Evolutionary conservation across 1,139 yeast genomes (phyloP).

Genomic region (Entelexis sorbosivorans): DNA sequence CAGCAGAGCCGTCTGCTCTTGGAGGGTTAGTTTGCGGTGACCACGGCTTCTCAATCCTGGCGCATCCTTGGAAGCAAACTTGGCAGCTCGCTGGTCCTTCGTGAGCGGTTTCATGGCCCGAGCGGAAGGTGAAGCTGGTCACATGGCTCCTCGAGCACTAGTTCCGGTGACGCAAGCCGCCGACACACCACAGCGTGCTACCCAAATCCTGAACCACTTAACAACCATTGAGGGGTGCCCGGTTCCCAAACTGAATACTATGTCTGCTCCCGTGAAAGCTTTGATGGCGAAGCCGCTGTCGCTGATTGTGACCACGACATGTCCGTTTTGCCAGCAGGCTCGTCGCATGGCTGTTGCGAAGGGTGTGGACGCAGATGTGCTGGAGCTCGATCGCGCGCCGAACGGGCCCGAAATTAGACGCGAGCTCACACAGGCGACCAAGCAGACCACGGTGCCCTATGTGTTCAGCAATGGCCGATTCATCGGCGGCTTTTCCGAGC

Average conservation of each 20-base stretch:
- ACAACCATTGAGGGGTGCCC: neutral
- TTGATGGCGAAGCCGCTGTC: constrained; percentile 20
- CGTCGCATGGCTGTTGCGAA: constrained; percentile 17
- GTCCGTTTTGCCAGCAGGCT: constrained; percentile 24
- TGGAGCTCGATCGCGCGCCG: constrained; percentile 21
- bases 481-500: constrained; percentile 57
- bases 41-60: constrained; percentile 19
- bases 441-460: constrained; percentile 89
- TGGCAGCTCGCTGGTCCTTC: constrained; percentile 18
- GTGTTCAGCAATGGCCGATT: constrained; percentile 79
- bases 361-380: constrained; percentile 18
- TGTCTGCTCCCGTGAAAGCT: constrained; percentile 7
- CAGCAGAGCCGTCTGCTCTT: constrained; percentile 13
- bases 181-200: neutral
- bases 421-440: constrained; percentile 62
- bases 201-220: neutral
- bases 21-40: constrained; percentile 1
- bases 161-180: neutral
- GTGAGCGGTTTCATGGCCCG: constrained; percentile 10
- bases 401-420: constrained; percentile 61
- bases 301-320: constrained; percentile 22
- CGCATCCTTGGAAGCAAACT: constrained; percentile 10
- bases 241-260: neutral
- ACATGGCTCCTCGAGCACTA: neutral
- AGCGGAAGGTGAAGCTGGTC: neutral